Base-by-base conservation (phyloP, 2,329 filamentous ascomycete species). In the Hyphodiscus sp. region DNA sequence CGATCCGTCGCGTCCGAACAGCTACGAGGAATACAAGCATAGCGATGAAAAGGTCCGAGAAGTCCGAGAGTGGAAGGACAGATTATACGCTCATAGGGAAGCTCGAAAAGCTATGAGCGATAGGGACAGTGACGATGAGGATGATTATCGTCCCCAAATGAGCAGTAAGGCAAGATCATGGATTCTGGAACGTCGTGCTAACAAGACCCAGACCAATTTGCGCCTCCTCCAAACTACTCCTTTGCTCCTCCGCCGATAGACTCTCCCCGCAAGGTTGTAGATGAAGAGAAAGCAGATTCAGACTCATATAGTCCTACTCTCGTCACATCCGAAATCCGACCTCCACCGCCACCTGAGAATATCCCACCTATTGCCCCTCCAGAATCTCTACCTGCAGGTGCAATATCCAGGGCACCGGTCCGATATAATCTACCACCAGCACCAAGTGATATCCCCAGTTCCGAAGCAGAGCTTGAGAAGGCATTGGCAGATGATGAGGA, bases 31-130 rank as follows among this genome's bases (percentile, higher is more conserved):
- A 65, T 96, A 94, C 67, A 80, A 88, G 55, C 78, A 84, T 56
- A 94, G 89, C 65, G 89, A 95, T 54, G 91, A 95, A 71, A 86
- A 89, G 66, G 81, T 91, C 55, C 75, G 80, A 18, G 90, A 95
- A 67, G 80, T 91, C 2, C 79, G 82, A 53, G 90, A 95, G 63
- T 96, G 91, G 91, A 95, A 91, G 67, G 82, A 85, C 42, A 73
- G 87, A 41, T 75, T 96, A 15, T 91, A 94, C 68, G 82, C 83
- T 15, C 87, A 91, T 66, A 78, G 83, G 45, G 79, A 75, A 69
- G 56, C 71, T 67, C 50, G 71, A 59, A 73, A 74, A 57, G 70
- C 75, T 54, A 70, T 74, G 56, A 81, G 76, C 29, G 70, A 71
- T 26, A 64, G 66, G 45, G 68, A 68, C 41, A 69, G 67, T 43